These are phyloP conservation scores for Xanthoconium purpureum DNA, from an alignment of 768 basidiomycete species.

Conservation along the genomic window DNA sequence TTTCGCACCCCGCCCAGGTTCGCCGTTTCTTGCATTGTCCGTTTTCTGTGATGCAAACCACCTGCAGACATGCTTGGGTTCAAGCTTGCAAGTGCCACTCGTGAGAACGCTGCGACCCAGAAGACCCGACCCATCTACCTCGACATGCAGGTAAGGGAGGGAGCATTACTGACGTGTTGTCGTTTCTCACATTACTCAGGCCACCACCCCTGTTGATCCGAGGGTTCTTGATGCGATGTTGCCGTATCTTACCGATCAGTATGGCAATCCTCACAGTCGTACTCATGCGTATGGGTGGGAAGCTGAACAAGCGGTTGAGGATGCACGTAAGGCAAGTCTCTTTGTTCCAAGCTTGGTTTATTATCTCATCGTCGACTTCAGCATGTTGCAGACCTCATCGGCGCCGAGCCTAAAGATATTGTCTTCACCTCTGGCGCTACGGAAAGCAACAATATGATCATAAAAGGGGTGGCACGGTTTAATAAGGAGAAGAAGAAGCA, in stretches of 20 bases:
- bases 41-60: neutral
- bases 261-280: constrained; percentile 96
- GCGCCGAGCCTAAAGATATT: constrained; percentile 93
- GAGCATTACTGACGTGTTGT: neutral
- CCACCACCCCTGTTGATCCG: constrained; percentile 96
- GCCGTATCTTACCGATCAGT: constrained; percentile 92
- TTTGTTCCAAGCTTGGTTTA: constrained; percentile 6
- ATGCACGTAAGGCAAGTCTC: constrained; percentile 70
- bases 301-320: constrained; percentile 91
- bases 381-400: constrained; percentile 90
- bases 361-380: constrained; percentile 30
- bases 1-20: constrained; percentile 70
- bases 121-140: constrained; percentile 91
- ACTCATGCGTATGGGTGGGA: constrained; percentile 99
- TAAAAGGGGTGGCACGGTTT: constrained; percentile 96
- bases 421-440: constrained; percentile 98
- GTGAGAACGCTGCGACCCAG: constrained; percentile 53
- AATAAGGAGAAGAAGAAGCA: constrained; percentile 92
- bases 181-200: constrained; percentile 44
- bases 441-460: constrained; percentile 95
- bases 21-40: constrained; percentile 8
- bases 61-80: constrained; percentile 83
- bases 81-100: constrained; percentile 63
- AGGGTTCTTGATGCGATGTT: constrained; percentile 97
- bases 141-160: constrained; percentile 82